These are phyloP conservation scores for Emericellopsis terricola DNA, from an alignment of 495 filamentous ascomycete species.

Conservation along the genomic window DNA sequence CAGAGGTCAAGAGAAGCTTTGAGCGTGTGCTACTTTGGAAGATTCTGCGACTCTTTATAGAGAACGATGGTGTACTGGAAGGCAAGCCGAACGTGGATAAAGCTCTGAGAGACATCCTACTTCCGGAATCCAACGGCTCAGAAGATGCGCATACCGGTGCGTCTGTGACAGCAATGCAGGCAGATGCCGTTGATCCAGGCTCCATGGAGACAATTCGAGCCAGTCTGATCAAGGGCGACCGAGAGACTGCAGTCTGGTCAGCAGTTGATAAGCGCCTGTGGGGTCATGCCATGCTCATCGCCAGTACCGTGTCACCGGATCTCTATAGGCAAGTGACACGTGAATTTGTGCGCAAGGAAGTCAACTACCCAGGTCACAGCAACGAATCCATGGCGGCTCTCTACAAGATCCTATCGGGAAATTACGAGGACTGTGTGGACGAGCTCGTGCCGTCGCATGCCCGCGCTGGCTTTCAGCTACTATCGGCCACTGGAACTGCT, in stretches of 20 bases:
- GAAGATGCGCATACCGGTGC: conserved; percentile 8
- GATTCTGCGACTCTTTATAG: conserved; percentile 58
- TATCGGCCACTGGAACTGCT: conserved; percentile 42
- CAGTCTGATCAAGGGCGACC: conserved; percentile 58
- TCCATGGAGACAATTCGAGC: conserved; percentile 52
- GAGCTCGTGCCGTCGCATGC: conserved; percentile 92
- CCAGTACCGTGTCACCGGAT: conserved; percentile 50
- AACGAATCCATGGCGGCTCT: conserved; percentile 75
- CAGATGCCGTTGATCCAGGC: conserved; percentile 47
- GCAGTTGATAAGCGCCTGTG: conserved; percentile 89
- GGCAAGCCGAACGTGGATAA: conserved; percentile 54
- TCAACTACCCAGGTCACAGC: conserved; percentile 57
- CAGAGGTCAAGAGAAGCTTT: conserved; percentile 46
- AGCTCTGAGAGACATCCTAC: conserved; percentile 54
- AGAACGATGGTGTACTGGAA: conserved; percentile 70
- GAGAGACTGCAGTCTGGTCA: conserved; percentile 82
- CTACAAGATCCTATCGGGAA: conserved; percentile 86
- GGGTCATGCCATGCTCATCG: conserved; percentile 89
- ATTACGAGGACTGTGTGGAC: conserved; percentile 85
- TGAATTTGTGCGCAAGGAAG: conserved; percentile 84
- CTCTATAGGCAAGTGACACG: conserved; percentile 83
- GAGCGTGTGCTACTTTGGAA: conserved; percentile 86
- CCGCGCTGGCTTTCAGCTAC: conserved; percentile 76
- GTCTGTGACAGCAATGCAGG: conserved; percentile 11
- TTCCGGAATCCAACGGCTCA: conserved; percentile 25